These are phyloP conservation scores for Pyricularia sp. DNA, from an alignment of 2,329 filamentous ascomycete species.

Conservation along the genomic window DNA sequence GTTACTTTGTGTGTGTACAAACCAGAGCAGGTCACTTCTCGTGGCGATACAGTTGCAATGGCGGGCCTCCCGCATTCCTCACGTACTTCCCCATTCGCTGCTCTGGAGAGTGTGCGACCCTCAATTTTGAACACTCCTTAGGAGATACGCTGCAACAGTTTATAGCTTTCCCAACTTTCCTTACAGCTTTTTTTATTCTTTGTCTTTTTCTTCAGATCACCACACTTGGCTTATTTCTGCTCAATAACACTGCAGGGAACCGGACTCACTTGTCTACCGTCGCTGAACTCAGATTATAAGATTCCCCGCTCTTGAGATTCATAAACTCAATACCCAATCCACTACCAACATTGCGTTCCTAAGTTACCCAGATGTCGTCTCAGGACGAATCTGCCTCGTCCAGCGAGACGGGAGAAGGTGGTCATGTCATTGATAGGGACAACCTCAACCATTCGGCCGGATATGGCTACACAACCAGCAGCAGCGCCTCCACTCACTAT, in stretches of 20 bases:
- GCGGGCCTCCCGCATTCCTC: constrained; percentile 2
- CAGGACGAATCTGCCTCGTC: not conserved
- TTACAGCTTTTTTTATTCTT: too few species aligned
- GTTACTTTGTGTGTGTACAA: too few species aligned
- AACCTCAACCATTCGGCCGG: not conserved
- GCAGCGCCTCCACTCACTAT: not conserved
- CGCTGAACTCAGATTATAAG: not conserved
- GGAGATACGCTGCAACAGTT: too few species aligned
- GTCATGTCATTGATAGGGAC: not conserved
- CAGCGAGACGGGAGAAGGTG: not conserved
- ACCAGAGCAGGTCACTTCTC: not conserved
- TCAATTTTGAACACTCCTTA: too few species aligned
- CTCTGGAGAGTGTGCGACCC: too few species aligned
- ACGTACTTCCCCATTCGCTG: not conserved
- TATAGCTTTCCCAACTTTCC: not conserved
- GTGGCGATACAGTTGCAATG: not conserved
- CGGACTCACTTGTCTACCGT: not conserved
- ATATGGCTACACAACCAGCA: not conserved
- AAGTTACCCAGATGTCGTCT: not conserved
- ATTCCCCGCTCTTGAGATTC: not conserved
- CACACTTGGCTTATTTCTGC: too few species aligned
- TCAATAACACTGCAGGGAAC: too few species aligned
- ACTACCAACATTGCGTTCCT: not conserved
- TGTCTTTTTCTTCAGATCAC: not conserved
- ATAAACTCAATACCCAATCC: not conserved